Evolutionary conservation across 805 yeast species (phyloP).

Genomic region (Lachancea nothofagi): DNA sequence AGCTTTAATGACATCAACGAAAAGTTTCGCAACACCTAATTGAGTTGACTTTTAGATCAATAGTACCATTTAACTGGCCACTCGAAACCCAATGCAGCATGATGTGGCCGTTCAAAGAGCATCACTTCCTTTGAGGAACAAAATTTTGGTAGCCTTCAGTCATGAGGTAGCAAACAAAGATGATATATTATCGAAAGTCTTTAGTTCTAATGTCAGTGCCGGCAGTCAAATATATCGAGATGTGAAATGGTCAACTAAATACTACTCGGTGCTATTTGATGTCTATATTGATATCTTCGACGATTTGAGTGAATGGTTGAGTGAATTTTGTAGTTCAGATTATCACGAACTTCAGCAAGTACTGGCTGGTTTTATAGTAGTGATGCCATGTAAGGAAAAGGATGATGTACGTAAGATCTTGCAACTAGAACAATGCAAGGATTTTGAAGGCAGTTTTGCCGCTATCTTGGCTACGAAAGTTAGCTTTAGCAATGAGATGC

Average conservation of each 20-base stretch:
- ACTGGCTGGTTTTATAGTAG: constrained; percentile 41
- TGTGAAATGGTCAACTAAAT: constrained; percentile 29
- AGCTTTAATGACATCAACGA: too few relatives aligned
- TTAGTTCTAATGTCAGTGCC: background rate
- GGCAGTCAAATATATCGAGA: constrained; percentile 16
- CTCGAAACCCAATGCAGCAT: too few relatives aligned
- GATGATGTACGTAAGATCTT: background rate
- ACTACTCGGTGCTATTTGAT: constrained; percentile 28
- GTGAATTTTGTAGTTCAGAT: constrained; percentile 36
- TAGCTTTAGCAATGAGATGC: background rate
- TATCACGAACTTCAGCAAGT: constrained; percentile 38
- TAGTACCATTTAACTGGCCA: too few relatives aligned
- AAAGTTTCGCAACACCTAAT: too few relatives aligned
- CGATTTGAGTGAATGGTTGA: constrained; percentile 33
- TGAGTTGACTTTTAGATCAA: too few relatives aligned
- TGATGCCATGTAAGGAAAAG: constrained; percentile 1
- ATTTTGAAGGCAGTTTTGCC: background rate
- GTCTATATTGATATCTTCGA: constrained; percentile 30
- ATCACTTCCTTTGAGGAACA: constrained; percentile 3
- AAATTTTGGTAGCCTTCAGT: constrained; percentile 13
- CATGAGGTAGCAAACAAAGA: background rate
- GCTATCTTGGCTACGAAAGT: background rate
- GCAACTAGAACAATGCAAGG: background rate
- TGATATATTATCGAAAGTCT: constrained; percentile 3
- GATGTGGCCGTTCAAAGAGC: background rate